Evolutionary conservation across 2,329 filamentous ascomycete species (phyloP), one percentile per base, ranked within the genome.

Genomic region (Arthrobotrys pseudoclavata): DNA sequence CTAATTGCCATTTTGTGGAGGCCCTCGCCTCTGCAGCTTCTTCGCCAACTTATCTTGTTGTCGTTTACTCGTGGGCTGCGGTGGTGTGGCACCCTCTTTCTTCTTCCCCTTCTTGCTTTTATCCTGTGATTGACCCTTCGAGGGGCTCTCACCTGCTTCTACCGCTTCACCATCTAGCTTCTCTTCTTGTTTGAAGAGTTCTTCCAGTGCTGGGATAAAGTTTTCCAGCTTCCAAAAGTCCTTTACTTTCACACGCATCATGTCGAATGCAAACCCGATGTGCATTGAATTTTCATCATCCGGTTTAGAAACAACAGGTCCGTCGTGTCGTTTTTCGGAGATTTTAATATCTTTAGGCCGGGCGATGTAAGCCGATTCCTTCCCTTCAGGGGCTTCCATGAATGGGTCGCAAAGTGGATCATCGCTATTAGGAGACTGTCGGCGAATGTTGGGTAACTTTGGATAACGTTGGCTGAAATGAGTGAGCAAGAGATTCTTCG

Each of bases 401-500:
- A 82, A 84, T 0, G 79, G 80, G 24, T 82, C 82, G 29, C 69
- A 68, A 26, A 77, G 57, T 6, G 70, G 53, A 57, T 52, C 82
- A 76, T 79, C 69, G 1, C 42, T 69, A 48, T 81, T 48, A 5
- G 66, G 81, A n/a, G 80, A 71, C n/a, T 83, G 82, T 34, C 82
- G 80, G 64, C 88, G 86, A 3, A 89, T 83, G 1, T 87, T 85
- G 1, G 88, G 90, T 37, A 89, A 86, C 84, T 95, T 95, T 81
- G 93, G 91, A 84, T 99, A 99, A 6, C 96, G 88, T 85, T 99
- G 96, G 69, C 91, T 94, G 84, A 99, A 99, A 83, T 99, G 96
- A 6, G 96, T 99, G 60, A 99, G 87, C 69, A 99, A 85, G 15
- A 96, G 90, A 15, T 92, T 87, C 79, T 90, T 89, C 0, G 94